Conservation (phyloP, 768 basidiomycete genomes). For the Xanthoconium stramineum region DNA sequence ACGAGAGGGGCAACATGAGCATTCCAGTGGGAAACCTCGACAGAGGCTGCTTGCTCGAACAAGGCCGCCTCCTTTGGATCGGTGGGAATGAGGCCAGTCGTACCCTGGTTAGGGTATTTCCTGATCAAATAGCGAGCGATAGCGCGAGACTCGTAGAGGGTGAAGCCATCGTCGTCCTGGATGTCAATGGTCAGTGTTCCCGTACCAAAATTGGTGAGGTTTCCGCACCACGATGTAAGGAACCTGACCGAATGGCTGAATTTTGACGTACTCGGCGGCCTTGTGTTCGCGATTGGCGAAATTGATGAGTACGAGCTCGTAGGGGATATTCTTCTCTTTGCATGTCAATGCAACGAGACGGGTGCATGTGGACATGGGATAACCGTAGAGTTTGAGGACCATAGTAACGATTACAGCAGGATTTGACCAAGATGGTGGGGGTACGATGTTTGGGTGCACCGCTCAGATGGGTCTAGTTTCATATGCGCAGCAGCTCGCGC, state of each 20-base stretch:
- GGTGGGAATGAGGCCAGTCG: conserved; percentile 45
- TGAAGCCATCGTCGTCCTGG: conserved; percentile 60
- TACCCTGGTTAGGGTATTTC: conserved; percentile 53
- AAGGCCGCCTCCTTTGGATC: conserved; percentile 33
- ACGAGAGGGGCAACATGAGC: conserved; percentile 36
- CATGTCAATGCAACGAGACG: conserved; percentile 48
- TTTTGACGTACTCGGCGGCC: conserved; percentile 35
- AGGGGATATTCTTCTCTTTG: conserved; percentile 56
- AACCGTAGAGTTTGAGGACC: conserved; percentile 37
- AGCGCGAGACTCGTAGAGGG: conserved; percentile 60
- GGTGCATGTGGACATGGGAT: conserved; percentile 43
- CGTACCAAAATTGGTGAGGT: too few relatives aligned
- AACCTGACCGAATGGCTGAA: conserved; percentile 60
- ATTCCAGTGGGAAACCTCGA: conserved; percentile 55
- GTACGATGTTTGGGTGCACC: background rate
- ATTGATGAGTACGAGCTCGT: conserved; percentile 46
- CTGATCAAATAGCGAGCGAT: conserved; percentile 56
- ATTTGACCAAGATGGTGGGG: background rate
- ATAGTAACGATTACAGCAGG: conserved; percentile 19
- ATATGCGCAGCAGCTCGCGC: background rate
- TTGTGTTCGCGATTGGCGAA: conserved; percentile 47
- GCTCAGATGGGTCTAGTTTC: background rate
- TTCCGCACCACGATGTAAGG: conserved; percentile 40
- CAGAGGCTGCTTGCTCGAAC: conserved; percentile 35
- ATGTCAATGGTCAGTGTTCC: background rate